Conservation (phyloP, 208 protist species). For the Trypanosoma cruzi region DNA sequence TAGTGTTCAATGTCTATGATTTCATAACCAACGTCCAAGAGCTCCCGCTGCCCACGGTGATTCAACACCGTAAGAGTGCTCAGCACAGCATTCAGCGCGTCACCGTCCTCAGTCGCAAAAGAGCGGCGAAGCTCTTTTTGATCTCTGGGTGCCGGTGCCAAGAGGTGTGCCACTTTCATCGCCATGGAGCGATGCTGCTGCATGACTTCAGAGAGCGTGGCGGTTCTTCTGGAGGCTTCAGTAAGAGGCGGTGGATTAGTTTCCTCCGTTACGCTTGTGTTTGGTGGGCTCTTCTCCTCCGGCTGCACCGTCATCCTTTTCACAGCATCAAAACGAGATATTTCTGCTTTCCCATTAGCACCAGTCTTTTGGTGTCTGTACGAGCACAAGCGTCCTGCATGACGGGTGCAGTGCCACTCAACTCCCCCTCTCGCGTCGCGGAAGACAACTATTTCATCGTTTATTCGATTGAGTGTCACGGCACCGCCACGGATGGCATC, state of each 20-base stretch:
- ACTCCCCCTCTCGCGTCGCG: conserved; percentile 1
- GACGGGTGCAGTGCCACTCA: conserved; percentile 12
- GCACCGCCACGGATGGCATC: conserved; percentile 26
- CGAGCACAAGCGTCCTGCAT: not conserved
- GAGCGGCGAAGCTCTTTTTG: conserved; percentile 1
- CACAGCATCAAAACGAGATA: conserved; percentile 15
- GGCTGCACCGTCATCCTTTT: not conserved
- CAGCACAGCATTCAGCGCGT: conserved; percentile 21
- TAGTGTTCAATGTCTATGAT: conserved; percentile 55
- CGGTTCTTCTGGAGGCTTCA: not conserved
- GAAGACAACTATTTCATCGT: conserved; percentile 11
- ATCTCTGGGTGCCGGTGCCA: conserved; percentile 24
- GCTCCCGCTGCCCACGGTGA: conserved; percentile 36
- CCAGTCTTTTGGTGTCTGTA: conserved; percentile 22
- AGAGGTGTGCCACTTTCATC: conserved; percentile 25
- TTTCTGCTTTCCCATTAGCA: conserved; percentile 4
- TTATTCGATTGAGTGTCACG: conserved; percentile 2
- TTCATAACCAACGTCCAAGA: conserved; percentile 48
- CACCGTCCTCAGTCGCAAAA: conserved; percentile 8
- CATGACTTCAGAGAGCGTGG: conserved; percentile 8
- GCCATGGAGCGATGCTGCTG: conserved; percentile 14
- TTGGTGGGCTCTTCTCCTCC: not conserved
- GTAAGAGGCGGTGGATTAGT: not conserved
- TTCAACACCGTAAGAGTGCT: conserved; percentile 14
- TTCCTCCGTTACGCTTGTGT: not conserved